A percentile compares a stretch with the other conserved stretches of the same genome.
phyloP scores from a whole-genome alignment of 352 stramenopile genomes.

The Phytophthora hybrid region DNA sequence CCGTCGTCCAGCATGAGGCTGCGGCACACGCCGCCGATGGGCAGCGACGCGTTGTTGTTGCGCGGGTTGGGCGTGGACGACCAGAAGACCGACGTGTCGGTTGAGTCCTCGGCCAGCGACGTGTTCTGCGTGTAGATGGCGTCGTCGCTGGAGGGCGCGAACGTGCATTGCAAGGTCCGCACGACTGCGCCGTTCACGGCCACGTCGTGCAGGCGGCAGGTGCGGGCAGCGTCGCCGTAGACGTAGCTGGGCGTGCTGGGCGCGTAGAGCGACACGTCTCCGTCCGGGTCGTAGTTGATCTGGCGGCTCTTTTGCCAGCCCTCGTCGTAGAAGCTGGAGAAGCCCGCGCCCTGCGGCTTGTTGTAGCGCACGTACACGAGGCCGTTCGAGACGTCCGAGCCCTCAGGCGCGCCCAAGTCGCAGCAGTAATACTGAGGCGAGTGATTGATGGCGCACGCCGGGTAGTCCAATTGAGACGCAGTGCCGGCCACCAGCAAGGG shows the following conservation, averaged over 20 bases:
- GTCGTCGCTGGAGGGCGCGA: conserved; percentile 37
- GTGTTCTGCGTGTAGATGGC: conserved; percentile 61
- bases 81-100: conserved; percentile 61
- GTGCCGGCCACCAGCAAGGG: conserved; percentile 47
- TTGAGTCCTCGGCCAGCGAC: conserved; percentile 58
- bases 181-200: conserved; percentile 34
- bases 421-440: conserved; percentile 68
- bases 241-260: conserved; percentile 64
- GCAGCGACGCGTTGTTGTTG: conserved; percentile 82
- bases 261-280: conserved; percentile 67
- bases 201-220: conserved; percentile 57
- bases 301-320: conserved; percentile 71
- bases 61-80: conserved; percentile 57
- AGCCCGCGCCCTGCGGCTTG: conserved; percentile 53
- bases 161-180: conserved; percentile 59
- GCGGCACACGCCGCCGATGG: conserved; percentile 57
- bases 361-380: conserved; percentile 72
- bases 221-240: conserved; percentile 57
- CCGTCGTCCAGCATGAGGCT: conserved; percentile 60
- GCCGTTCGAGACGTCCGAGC: conserved; percentile 39
- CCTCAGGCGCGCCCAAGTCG: conserved; percentile 45
- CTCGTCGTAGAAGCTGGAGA: conserved; percentile 67
- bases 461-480: conserved; percentile 61
- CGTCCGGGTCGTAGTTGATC: conserved; percentile 62
- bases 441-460: conserved; percentile 71